Evolutionary conservation across 2,329 filamentous ascomycete genomes (phyloP).

Genomic region (Microascus cirrosus): DNA sequence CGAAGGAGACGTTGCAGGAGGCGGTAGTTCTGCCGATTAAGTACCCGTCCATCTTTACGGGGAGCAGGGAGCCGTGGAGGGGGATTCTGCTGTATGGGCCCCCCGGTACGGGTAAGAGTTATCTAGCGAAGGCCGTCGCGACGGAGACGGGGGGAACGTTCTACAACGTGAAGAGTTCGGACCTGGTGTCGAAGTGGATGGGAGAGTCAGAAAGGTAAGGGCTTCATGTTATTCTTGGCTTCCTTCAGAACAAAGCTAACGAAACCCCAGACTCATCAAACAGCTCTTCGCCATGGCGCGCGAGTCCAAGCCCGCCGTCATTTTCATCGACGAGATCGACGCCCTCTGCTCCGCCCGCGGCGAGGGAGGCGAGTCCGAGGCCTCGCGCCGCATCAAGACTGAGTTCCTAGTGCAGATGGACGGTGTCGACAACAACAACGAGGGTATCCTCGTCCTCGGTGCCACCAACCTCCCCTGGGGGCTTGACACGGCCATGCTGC

Average conservation of each 20-base stretch:
- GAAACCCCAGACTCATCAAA: constrained; percentile 67
- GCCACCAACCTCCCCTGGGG: constrained; percentile 99
- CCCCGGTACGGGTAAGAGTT: constrained; percentile 94
- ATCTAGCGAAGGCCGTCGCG: constrained; percentile 91
- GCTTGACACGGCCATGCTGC: constrained; percentile 86
- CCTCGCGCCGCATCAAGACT: constrained; percentile 94
- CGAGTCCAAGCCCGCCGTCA: constrained; percentile 96
- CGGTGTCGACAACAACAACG: constrained; percentile 90
- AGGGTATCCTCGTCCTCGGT: constrained; percentile 85
- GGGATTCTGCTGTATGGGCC: constrained; percentile 93
- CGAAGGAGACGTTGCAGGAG: constrained; percentile 96
- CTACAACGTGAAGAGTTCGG: constrained; percentile 95
- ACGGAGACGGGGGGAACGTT: constrained; percentile 99
- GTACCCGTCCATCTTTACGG: constrained; percentile 91
- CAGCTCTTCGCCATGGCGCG: constrained; percentile 95
- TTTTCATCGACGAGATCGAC: constrained; percentile 98
- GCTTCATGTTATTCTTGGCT: constrained; percentile 7
- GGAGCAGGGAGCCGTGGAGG: constrained; percentile 96
- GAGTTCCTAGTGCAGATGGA: constrained; percentile 99
- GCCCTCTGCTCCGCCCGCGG: constrained; percentile 85
- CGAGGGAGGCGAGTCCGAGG: constrained; percentile 96
- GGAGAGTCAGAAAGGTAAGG: constrained; percentile 88
- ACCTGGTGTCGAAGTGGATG: constrained; percentile 99
- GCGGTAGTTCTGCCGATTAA: constrained; percentile 97
- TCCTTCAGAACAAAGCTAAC: constrained; percentile 10